Base-by-base conservation (phyloP, 1,284 basidiomycete genomes). In the Exobasidium rhododendri region DNA sequence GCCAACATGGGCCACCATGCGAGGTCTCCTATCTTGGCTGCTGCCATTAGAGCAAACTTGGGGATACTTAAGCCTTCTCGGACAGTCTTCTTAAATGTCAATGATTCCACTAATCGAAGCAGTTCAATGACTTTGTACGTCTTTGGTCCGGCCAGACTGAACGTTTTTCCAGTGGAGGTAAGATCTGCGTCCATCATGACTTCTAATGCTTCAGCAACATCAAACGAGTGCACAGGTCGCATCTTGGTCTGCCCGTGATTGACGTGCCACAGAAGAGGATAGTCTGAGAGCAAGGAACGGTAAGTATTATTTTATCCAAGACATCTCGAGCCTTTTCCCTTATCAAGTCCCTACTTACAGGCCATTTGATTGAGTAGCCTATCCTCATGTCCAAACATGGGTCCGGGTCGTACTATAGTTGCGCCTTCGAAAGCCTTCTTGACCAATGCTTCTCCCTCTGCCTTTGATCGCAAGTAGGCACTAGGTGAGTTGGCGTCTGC, bases 351-450 rank as follows among this genome's bases (percentile, higher is more conserved):
- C 3, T 49, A 69, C 89, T 82, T 80, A 92, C 91, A 83, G 54
- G 92, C 89, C 81, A 97, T 91, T 80, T 91, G 92, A 81, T 92
- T 96, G 76, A 98, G 81, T 59, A 98, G 83, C 80, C 90, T 91
- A 83, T 99, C 94, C 82, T 99, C 96, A 77, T 90, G 88, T 14
- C 94, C 94, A 81, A 85, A 99, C 86, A 97, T 86, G 40, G 85
- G 81, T 4, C 86, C 86, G 46, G 96, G 96, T 62, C 92, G 85
- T 62, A 97, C 86, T 74, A 99, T 91, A 32, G 92, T 97, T 30
- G 93, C 92, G 49, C 84, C 85, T 4, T 90, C 89, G 84, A 94
- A 97, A 5, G 85, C 90, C 59, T 86, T 85, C 78, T 87, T 88
- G 68, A 97, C 94, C 53, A 86, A 87, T 70, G 89, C 86, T 82